A percentile compares a stretch with the other conserved stretches of the same genome.
These are phyloP conservation scores for Cytospora mali DNA, from an alignment of 2,329 filamentous ascomycete genomes.

Conservation along the genomic window DNA sequence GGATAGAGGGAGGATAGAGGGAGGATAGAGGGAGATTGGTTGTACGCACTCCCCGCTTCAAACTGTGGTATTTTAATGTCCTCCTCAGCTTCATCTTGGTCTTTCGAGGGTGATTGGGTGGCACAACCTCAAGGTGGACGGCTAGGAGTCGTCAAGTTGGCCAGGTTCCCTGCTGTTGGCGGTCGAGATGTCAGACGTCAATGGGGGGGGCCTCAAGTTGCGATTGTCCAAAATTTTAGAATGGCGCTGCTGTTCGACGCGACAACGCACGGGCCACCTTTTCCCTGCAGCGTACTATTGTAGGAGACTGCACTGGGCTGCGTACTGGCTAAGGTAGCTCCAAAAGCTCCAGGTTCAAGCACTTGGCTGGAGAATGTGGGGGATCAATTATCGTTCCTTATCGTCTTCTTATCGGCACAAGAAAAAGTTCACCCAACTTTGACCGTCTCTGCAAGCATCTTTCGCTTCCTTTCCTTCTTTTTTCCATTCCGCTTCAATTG, in stretches of 20 bases:
- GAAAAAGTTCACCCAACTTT: constrained; percentile 18
- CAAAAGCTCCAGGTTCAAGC: background rate
- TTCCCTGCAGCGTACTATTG: background rate
- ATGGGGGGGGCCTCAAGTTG: constrained; percentile 12
- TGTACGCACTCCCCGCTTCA: constrained; percentile 64
- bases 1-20: constrained; percentile 14
- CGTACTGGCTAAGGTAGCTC: too few species aligned
- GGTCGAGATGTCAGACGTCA: background rate
- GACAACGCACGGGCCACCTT: background rate
- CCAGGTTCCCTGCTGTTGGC: constrained; percentile 8
- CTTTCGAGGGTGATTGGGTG: constrained; percentile 22
- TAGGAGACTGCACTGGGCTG: too few species aligned
- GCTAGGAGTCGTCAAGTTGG: constrained; percentile 17
- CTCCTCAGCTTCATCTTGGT: constrained; percentile 54
- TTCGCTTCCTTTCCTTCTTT: background rate
- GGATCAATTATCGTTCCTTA: constrained; percentile 5
- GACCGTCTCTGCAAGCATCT: background rate
- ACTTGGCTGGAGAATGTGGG: background rate
- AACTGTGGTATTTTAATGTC: constrained; percentile 66
- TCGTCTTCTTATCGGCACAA: constrained; percentile 12
- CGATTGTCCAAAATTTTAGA: constrained; percentile 25
- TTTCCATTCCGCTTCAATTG: constrained; percentile 2
- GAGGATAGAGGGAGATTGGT: constrained; percentile 18
- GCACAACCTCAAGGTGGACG: constrained; percentile 7
- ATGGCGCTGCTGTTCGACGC: constrained; percentile 6